Evolutionary conservation across 306 rosid species (phyloP).

Genomic region (Potentilla sterilis): DNA sequence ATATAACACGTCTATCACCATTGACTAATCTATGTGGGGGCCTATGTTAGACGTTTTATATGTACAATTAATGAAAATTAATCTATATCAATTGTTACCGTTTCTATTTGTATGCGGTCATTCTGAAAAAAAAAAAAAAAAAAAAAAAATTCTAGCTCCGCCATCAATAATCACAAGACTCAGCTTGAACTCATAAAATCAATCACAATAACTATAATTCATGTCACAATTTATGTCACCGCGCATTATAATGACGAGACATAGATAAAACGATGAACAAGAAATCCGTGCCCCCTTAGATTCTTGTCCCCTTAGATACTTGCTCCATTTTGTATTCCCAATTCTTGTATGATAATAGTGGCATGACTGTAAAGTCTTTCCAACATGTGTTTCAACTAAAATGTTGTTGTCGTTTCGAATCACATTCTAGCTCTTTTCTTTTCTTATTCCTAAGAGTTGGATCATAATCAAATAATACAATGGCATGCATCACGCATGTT

Average conservation of each 20-base stretch:
- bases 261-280: not conserved
- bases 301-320: not conserved
- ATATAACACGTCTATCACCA: too few relatives aligned
- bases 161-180: too few relatives aligned
- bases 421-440: not conserved
- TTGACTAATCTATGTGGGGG: too few relatives aligned
- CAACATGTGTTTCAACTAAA: not conserved
- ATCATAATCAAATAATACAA: not conserved
- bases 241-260: not conserved
- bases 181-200: too few relatives aligned
- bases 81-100: too few relatives aligned
- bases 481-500: not conserved
- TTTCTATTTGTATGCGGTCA: too few relatives aligned
- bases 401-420: not conserved
- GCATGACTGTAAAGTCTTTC: not conserved
- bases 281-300: not conserved
- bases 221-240: too few relatives aligned
- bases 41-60: too few relatives aligned
- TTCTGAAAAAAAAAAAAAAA: too few relatives aligned
- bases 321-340: not conserved
- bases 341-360: not conserved
- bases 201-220: too few relatives aligned
- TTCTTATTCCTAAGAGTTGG: not conserved
- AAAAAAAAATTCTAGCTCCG: too few relatives aligned
- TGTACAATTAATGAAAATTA: too few relatives aligned